Evolutionary conservation across 2,329 filamentous ascomycete species (phyloP).

Genomic region (Mycocentrospora acerina): DNA sequence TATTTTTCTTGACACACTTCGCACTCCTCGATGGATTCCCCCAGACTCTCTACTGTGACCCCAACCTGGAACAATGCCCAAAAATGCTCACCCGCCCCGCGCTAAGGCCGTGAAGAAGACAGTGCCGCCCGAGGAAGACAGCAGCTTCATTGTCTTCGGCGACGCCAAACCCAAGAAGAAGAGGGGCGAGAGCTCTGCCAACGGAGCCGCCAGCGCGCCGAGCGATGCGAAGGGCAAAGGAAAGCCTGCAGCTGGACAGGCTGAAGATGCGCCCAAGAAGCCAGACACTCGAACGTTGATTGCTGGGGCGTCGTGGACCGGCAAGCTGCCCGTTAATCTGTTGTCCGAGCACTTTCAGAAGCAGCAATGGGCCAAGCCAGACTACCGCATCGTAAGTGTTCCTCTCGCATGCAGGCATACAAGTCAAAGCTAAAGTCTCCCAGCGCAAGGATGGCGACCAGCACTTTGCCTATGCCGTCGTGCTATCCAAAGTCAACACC

Average conservation of each 20-base stretch:
- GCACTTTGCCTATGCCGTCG: conserved; percentile 73
- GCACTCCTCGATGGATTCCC: no score
- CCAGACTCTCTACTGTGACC: conserved; percentile 1
- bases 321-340: conserved; percentile 91
- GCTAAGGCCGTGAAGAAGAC: conserved; percentile 44
- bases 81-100: conserved; percentile 52
- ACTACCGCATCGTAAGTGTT: conserved; percentile 72
- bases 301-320: conserved; percentile 94
- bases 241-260: conserved; percentile 25
- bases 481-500: conserved; percentile 69
- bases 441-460: conserved; percentile 72
- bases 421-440: conserved; percentile 6
- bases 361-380: conserved; percentile 91
- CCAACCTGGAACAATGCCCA: conserved; percentile 44
- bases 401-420: neutral
- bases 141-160: conserved; percentile 53
- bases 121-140: conserved; percentile 47
- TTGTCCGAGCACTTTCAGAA: conserved; percentile 94
- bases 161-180: conserved; percentile 49
- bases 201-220: conserved; percentile 2
- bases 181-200: conserved; percentile 25
- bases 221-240: conserved; percentile 37
- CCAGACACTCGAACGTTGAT: conserved; percentile 74
- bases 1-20: neutral
- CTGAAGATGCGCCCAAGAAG: conserved; percentile 55